Percentiles rank a stretch among this genome's conserved stretches.
These are phyloP conservation scores for Trichomonas tenax DNA, from an alignment of 208 protist species.

Conservation along the genomic window DNA sequence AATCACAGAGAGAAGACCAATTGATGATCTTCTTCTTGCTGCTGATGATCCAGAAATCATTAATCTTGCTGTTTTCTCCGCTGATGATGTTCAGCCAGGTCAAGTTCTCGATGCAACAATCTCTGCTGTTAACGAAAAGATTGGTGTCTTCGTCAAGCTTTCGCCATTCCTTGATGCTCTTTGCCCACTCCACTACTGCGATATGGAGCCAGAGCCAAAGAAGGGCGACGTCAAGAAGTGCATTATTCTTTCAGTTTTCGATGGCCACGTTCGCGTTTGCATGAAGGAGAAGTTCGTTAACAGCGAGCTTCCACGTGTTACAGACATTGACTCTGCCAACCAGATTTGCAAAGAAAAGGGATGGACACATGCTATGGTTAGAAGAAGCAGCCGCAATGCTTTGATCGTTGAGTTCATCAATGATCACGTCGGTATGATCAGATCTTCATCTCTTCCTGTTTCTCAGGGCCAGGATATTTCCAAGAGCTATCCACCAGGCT, in stretches of 20 bases:
- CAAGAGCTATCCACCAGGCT: not conserved
- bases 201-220: not conserved
- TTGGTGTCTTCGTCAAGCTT: not conserved
- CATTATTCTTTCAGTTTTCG: not conserved
- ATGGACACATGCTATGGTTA: not conserved
- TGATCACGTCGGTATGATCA: not conserved
- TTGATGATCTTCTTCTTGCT: not conserved
- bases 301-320: not conserved
- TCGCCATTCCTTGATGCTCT: not conserved
- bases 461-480: not conserved
- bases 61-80: not conserved
- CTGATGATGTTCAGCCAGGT: not conserved
- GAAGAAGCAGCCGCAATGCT: not conserved
- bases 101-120: not conserved
- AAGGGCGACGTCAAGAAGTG: not conserved
- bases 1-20: not conserved
- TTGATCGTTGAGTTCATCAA: not conserved
- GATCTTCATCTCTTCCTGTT: not conserved
- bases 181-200: not conserved
- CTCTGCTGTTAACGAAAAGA: not conserved
- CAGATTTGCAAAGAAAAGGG: not conserved
- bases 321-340: not conserved
- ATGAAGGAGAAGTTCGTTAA: not conserved
- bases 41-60: not conserved
- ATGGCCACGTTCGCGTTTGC: not conserved